These are phyloP conservation scores for Adenanthera pavonina DNA, from an alignment of 306 rosid genomes.

Conservation along the genomic window DNA sequence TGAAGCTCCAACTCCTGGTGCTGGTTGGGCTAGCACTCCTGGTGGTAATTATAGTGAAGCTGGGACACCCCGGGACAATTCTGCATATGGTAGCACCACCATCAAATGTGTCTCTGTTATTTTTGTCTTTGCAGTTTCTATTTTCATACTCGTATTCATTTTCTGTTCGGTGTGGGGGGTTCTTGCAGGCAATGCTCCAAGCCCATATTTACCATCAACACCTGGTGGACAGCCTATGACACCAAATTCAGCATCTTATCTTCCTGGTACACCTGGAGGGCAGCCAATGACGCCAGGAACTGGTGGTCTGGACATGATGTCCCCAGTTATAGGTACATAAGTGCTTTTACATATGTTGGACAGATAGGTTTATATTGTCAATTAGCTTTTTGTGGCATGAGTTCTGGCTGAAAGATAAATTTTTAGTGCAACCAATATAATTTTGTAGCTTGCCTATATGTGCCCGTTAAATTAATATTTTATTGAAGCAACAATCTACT, in stretches of 20 bases:
- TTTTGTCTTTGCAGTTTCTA: not conserved
- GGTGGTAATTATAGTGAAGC: constrained; percentile 94
- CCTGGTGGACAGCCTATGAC: constrained; percentile 99
- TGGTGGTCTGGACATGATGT: constrained; percentile 95
- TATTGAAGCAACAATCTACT: not conserved
- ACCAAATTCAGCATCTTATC: constrained; percentile 92
- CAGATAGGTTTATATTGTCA: not conserved
- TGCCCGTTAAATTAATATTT: not conserved
- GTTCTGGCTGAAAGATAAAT: not conserved
- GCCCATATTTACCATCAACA: constrained; percentile 98
- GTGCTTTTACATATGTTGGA: not conserved
- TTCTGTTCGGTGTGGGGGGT: not conserved
- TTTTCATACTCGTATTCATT: constrained; percentile 28
- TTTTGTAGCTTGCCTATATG: not conserved
- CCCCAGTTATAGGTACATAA: constrained; percentile 82
- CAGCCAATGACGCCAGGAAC: constrained; percentile 99
- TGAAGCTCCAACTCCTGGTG: constrained; percentile 99
- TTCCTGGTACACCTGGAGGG: constrained; percentile 99
- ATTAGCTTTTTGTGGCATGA: not conserved
- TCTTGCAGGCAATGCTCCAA: constrained; percentile 92
- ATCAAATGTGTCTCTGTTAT: constrained; percentile 4
- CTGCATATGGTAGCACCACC: constrained; percentile 66
- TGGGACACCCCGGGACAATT: constrained; percentile 87
- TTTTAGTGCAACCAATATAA: not conserved
- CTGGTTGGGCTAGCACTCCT: constrained; percentile 96